These are phyloP conservation scores for Lactarius hatsudake DNA, from an alignment of 768 basidiomycete species.

Conservation along the genomic window DNA sequence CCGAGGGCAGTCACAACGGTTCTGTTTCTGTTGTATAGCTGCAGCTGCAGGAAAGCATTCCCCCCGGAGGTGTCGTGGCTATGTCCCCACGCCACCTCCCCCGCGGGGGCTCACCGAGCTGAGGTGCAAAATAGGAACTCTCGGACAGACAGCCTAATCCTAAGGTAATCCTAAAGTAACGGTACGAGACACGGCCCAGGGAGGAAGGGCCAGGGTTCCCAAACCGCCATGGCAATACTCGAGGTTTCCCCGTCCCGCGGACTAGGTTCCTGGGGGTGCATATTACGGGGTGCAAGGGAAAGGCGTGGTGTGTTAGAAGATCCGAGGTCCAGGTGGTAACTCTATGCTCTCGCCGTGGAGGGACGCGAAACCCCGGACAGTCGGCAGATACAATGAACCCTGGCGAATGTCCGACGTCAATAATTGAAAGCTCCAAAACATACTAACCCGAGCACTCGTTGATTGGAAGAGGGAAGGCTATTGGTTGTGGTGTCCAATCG, in stretches of 20 bases:
- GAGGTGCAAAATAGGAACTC: slow-evolving; percentile 1
- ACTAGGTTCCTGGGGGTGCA: slow-evolving; percentile 9
- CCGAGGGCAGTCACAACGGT: background rate
- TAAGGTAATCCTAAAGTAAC: slow-evolving; percentile 4
- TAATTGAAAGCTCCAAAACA: slow-evolving; percentile 5
- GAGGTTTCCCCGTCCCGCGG: slow-evolving; percentile 23
- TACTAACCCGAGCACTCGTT: slow-evolving; percentile 3
- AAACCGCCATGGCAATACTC: slow-evolving; percentile 6
- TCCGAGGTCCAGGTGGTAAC: background rate
- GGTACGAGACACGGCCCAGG: background rate
- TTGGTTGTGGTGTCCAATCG: slow-evolving; percentile 4
- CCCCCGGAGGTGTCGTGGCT: background rate
- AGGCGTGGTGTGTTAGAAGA: background rate
- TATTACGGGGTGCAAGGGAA: slow-evolving; percentile 8
- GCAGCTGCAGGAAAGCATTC: background rate
- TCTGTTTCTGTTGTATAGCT: background rate
- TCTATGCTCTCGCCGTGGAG: background rate
- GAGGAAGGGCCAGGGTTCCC: slow-evolving; percentile 4
- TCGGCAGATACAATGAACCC: slow-evolving; percentile 12
- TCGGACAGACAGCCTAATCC: slow-evolving; percentile 3
- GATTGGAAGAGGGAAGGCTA: slow-evolving; percentile 19
- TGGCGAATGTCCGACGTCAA: slow-evolving; percentile 9
- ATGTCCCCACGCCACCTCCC: background rate
- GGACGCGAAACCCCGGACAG: background rate
- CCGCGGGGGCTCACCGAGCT: slow-evolving; percentile 7